Evolutionary conservation across 2,329 filamentous ascomycete species (phyloP).

Genomic region (Aspergillus vadensis): DNA sequence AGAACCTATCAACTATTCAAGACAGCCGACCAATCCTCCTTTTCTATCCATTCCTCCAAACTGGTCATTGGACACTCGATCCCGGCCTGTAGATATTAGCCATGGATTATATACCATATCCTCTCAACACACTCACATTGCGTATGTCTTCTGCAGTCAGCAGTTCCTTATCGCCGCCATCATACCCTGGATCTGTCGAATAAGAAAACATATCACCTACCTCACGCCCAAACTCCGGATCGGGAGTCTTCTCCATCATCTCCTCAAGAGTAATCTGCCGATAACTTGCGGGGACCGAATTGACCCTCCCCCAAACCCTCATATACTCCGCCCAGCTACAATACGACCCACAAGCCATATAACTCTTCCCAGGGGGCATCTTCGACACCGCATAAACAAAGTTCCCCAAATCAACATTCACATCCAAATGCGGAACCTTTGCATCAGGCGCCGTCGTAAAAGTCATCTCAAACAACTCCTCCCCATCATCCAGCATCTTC

Average conservation of each 20-base stretch:
- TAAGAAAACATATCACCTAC: conserved; percentile 53
- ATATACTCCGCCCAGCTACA: conserved; percentile 54
- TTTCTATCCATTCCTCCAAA: conserved; percentile 30
- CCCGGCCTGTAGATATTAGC: conserved; percentile 37
- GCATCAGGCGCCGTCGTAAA: conserved; percentile 48
- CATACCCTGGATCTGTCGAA: conserved; percentile 52
- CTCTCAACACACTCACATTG: conserved; percentile 38
- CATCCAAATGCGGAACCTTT: conserved; percentile 49
- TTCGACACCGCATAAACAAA: conserved; percentile 54
- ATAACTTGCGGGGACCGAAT: conserved; percentile 40
- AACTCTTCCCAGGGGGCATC: conserved; percentile 52
- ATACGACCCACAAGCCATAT: conserved; percentile 52
- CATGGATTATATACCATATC: not conserved
- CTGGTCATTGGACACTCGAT: conserved; percentile 42
- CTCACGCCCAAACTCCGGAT: conserved; percentile 49
- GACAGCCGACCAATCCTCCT: conserved; percentile 31
- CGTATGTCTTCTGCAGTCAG: conserved; percentile 49
- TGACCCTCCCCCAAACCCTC: conserved; percentile 45
- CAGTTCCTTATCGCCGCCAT: conserved; percentile 47
- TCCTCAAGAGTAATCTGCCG: conserved; percentile 45
- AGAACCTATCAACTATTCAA: not conserved
- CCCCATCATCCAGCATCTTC: not conserved
- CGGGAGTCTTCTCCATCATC: conserved; percentile 42
- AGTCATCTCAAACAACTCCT: conserved; percentile 49
- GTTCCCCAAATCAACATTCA: conserved; percentile 51